Evolutionary conservation across 495 filamentous ascomycete species (phyloP), one percentile per base, ranked within the genome.

Genomic region (Xylaria acuta): DNA sequence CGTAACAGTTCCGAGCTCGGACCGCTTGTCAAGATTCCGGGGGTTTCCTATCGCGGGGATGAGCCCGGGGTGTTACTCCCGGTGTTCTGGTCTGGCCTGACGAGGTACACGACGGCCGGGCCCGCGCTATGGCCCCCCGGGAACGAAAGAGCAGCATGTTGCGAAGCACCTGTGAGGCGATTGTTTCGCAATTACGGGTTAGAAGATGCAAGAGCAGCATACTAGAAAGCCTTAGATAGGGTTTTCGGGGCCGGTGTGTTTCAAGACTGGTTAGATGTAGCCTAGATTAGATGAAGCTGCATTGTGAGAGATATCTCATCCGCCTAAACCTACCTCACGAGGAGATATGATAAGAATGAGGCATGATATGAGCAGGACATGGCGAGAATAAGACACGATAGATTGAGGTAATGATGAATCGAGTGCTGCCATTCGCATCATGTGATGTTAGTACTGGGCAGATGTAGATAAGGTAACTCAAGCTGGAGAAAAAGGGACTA

Each of bases 21-120:
- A 0, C 70, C 62, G 8, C 25, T 70, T 2, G 69, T 76, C 0
- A 59, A 20, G 22, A 75, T 76, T 8, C 60, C 60, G 5, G 60
- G 59, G 3, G 59, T 69, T 14, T n/a, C n/a, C n/a, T 75, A 74
- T 18, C 71, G 54, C 65, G 74, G 72, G 7, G n/a, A 71, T 38
- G 75, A 76, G 53, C 65, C 72, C 5, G 75, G 72, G 12, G 66
- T 74, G 62, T 18, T 76, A 47, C 69, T 76, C 54, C 75, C 70
- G 45, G 65, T 64, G 11, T 74, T 75, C 30, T 76, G 75, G 75
- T 74, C 72, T 6, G 64, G 18, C 32, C 20, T 76, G 36, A 74
- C 69, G 38, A 72, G 72, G 45, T 76, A 69, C 20, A 75, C 72
- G 32, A 47, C 72, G 20, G 73, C 75, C 7, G 75, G 75, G 1